phyloP scores from a whole-genome alignment of 441 rosid species.

The Monsonia emarginata region DNA sequence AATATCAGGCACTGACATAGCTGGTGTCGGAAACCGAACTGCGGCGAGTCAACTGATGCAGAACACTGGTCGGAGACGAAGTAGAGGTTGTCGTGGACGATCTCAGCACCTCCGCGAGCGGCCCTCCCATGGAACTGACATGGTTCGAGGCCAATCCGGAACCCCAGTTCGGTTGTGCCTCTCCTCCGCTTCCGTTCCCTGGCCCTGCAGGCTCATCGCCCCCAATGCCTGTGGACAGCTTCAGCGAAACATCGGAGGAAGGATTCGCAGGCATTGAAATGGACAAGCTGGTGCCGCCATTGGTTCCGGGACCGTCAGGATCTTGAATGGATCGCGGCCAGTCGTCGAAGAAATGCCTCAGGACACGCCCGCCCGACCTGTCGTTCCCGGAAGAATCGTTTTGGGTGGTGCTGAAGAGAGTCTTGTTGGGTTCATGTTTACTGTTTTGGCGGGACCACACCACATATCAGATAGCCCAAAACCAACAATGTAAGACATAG shows the following conservation, averaged over 20 bases:
- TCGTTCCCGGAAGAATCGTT: conserved; percentile 22
- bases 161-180: conserved; percentile 42
- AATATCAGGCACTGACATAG: conserved; percentile 27
- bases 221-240: conserved; percentile 14
- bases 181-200: conserved; percentile 24
- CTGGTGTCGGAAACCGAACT: conserved; percentile 33
- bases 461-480: not conserved
- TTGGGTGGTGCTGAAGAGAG: conserved; percentile 27
- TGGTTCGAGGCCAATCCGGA: conserved; percentile 45
- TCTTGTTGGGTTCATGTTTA: conserved; percentile 30
- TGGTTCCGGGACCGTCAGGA: conserved; percentile 29
- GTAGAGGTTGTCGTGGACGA: conserved; percentile 31
- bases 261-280: conserved; percentile 45
- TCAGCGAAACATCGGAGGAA: not conserved
- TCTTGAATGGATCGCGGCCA: conserved; percentile 65
- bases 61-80: conserved; percentile 72
- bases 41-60: conserved; percentile 46
- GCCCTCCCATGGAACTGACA: conserved; percentile 66
- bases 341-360: conserved; percentile 81
- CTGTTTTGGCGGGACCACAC: conserved; percentile 21
- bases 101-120: conserved; percentile 71
- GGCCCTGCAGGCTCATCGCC: too few species aligned
- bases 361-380: conserved; percentile 45
- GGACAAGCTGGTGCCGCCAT: conserved; percentile 38
- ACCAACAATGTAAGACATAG: not conserved